Evolutionary conservation across 495 filamentous ascomycete species (phyloP), one percentile per base, ranked within the genome.

Genomic region (Penicillium goetzii): DNA sequence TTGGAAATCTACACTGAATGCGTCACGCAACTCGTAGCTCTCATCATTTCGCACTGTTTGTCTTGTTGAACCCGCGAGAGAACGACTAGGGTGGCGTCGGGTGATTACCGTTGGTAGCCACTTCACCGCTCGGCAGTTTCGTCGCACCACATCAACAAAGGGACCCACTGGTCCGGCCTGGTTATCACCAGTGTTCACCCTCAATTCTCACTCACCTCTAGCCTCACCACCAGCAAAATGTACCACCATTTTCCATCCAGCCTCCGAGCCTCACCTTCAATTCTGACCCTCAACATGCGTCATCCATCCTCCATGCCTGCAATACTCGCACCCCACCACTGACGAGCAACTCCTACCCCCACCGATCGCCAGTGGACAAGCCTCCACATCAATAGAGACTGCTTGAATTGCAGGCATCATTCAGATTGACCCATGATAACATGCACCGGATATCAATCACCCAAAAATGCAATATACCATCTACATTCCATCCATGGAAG

Each of bases 351-450:
- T 23, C 45, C 45, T 50, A 8, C 45, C 45, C 3, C 45, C 45
- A 50, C 45, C 21, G 45, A 19, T 0, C 26, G 45, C 21, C 45
- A 25, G 21, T 50, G 45, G 19, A 50, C 21, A 50, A 50, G 21
- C 45, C 45, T 50, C 25, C 21, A 23, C n/a, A 49, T 8, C 21
- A 50, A 50, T 50, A 6, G 45, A 26, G 15, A 26, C 45, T 50
- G 10, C 45, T 50, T 15, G 45, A 50, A 15, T 50, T 50, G 45
- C 45, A 50, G 25, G 45, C 19, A 50, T 50, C 45, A 50, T 8
- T 8, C 21, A 50, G 45, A 50, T 50, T 50, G 45, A 19, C n/a
- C 21, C 7, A 28, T 19, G 21, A 19, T 50, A 50, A 2, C 21
- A 50, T 50, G 45, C 45, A 26, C 45, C 21, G 45, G n/a, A 50